Conservation (phyloP, 306 rosid species). For the Purshia tridentata region DNA sequence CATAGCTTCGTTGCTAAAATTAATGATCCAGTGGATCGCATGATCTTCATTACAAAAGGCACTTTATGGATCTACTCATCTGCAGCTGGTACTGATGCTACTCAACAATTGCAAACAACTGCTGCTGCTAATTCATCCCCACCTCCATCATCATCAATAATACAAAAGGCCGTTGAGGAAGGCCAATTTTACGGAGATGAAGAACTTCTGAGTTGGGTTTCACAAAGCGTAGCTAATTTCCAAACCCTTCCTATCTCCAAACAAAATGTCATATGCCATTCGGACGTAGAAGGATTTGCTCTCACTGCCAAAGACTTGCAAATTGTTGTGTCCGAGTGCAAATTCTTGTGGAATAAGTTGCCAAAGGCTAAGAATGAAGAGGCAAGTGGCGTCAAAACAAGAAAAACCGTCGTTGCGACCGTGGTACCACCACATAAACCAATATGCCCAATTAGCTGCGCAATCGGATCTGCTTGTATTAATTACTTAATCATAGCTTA, state of each 20-base stretch:
- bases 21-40: conserved; percentile 20
- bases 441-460: too few species aligned
- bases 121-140: too few species aligned
- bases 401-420: too few species aligned
- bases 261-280: not conserved
- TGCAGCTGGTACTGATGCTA: not conserved
- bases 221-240: not conserved
- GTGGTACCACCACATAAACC: too few species aligned
- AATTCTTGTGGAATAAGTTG: not conserved
- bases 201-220: conserved; percentile 6
- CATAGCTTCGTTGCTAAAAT: conserved; percentile 11
- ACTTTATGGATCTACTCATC: conserved; percentile 2
- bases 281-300: conserved; percentile 3
- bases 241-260: not conserved
- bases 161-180: not conserved
- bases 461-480: too few species aligned
- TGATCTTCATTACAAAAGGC: conserved; percentile 26
- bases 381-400: too few species aligned
- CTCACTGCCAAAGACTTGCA: conserved; percentile 4
- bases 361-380: too few species aligned
- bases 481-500: too few species aligned
- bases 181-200: conserved; percentile 10
- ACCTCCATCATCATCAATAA: not conserved
- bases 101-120: too few species aligned
- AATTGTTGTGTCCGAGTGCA: not conserved